These are phyloP conservation scores for Yamadazyma spencermartinsiae DNA, from an alignment of 1,139 yeast genomes.

Conservation along the genomic window DNA sequence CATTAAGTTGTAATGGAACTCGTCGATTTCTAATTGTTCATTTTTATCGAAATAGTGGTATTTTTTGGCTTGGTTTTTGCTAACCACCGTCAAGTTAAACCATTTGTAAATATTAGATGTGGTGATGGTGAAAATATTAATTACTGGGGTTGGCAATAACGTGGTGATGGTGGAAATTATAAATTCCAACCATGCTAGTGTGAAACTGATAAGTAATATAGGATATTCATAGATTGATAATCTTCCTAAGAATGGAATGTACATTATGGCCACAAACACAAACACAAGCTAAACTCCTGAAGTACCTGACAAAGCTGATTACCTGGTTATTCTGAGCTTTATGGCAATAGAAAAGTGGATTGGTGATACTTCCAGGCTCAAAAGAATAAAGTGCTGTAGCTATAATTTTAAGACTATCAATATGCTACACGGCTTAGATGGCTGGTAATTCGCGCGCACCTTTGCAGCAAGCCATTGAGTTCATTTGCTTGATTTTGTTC, in stretches of 20 bases:
- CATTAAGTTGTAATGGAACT: slow-evolving; percentile 9
- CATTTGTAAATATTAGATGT: slow-evolving; percentile 29
- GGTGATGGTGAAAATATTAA: slow-evolving; percentile 29
- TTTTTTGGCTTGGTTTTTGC: slow-evolving; percentile 6
- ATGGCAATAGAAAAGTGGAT: too few species aligned
- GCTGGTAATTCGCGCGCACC: too few species aligned
- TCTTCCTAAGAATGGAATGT: slow-evolving; percentile 41
- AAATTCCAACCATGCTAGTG: slow-evolving; percentile 44
- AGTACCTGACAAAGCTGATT: too few species aligned
- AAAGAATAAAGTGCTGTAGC: too few species aligned
- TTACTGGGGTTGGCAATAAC: slow-evolving; percentile 33
- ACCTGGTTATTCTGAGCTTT: too few species aligned
- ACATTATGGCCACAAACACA: slow-evolving; percentile 20
- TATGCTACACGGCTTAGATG: too few species aligned
- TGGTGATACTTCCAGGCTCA: too few species aligned
- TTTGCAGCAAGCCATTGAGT: too few species aligned
- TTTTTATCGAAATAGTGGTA: slow-evolving; percentile 13
- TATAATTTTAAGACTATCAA: too few species aligned
- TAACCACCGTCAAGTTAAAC: slow-evolving; percentile 23
- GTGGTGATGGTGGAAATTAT: slow-evolving; percentile 33
- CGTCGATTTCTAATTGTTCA: slow-evolving; percentile 15
- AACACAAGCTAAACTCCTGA: not conserved
- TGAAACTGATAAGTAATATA: slow-evolving; percentile 32
- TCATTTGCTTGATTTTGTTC: too few species aligned
- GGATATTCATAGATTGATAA: slow-evolving; percentile 38